Percentiles rank a stretch among this genome's conserved stretches.
phyloP scores from a whole-genome alignment of 208 protist genomes.

The Strigomonas culicis region DNA sequence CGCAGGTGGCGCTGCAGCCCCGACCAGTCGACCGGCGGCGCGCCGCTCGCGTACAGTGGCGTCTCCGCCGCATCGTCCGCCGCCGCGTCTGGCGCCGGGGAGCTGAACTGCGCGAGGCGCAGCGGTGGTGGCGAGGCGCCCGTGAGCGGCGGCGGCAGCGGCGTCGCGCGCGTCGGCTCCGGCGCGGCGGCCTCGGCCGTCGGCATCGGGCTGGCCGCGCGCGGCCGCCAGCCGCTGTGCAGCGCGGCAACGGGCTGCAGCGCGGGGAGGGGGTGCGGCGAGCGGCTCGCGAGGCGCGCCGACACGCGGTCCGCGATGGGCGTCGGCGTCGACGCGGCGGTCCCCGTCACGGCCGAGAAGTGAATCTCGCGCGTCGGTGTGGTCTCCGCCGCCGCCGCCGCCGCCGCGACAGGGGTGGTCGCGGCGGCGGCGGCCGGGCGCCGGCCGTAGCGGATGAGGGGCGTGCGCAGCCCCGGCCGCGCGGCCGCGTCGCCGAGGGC shows the following conservation, averaged over 20 bases:
- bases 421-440: no score
- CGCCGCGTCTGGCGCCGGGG: neutral
- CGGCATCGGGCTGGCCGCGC: neutral
- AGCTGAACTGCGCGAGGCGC: neutral
- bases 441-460: neutral
- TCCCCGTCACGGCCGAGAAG: neutral
- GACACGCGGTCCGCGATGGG: neutral
- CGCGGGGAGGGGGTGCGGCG: no score
- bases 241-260: no score
- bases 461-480: neutral
- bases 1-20: conserved; percentile 38
- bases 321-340: neutral
- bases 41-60: neutral
- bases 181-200: neutral
- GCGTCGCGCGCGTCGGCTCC: neutral
- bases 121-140: neutral
- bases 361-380: neutral
- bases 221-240: neutral
- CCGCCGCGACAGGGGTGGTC: neutral
- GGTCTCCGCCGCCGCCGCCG: neutral
- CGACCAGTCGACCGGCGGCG: conserved; percentile 29
- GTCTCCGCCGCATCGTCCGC: neutral
- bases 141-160: neutral
- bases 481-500: no score
- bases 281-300: neutral